Base-by-base conservation (phyloP, 2,329 filamentous ascomycete species). In the Neurospora sp. region DNA sequence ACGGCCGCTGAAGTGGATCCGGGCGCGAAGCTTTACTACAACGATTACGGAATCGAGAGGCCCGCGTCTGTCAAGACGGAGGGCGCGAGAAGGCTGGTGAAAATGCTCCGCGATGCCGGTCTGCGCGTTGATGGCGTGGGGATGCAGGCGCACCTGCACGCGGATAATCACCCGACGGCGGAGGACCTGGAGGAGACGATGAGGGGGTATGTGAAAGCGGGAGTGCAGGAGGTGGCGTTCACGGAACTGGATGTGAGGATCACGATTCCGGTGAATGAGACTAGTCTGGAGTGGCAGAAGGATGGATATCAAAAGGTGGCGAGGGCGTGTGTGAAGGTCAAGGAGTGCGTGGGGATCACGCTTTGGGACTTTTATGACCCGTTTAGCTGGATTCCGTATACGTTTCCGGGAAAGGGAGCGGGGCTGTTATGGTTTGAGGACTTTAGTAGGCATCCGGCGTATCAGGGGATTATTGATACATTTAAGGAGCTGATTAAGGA, bases 71-170 rank as follows among this genome's bases (percentile, higher is more conserved):
- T 79, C 67, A 87, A 87, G 78, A 81, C 81, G 10, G 79, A 81
- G 17, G 80, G 78, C 1, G 81, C 81, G 0, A 73, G 80, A 23
- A 75, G 80, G 28, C 81, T 87, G 38, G 80, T 87, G 52, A 76
- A 79, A 70, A 78, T 81, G 67, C 73, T 86, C 28, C 78, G 82
- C 72, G 75, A 79, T 3, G 81, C 82, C 2, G 83, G 85, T 7
- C 80, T 84, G 36, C 83, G 82, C 66, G 86, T 90, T 71, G 85
- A 90, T 71, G 87, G 88, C 68, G 82, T 90, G 1, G 88, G 89
- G 7, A 80, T 90, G 74, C 87, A 90, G 76, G 83, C 81, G 1
- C 88, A 90, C 76, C 82, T 89, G 68, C 84, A 85, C 66, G 84
- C 84, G 2, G 85, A 86, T 71, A 74, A 77, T 4, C 81, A 84